These are phyloP conservation scores for Linderina pennispora DNA, from an alignment of 192 early-diverging fungal genomes.

Conservation along the genomic window DNA sequence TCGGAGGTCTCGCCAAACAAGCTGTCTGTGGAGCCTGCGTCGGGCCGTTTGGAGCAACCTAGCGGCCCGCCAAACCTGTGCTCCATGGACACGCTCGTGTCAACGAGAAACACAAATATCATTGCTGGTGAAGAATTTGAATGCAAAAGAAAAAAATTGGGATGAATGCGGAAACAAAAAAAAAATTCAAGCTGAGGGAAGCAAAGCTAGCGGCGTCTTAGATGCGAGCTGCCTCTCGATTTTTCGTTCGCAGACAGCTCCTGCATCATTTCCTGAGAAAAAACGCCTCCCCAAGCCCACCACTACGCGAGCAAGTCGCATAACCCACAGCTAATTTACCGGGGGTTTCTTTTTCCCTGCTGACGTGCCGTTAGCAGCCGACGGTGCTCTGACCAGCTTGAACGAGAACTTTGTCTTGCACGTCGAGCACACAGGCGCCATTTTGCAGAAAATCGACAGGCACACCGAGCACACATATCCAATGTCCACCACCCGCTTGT, in stretches of 20 bases:
- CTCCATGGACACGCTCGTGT: slow-evolving; percentile 82
- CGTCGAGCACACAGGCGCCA: slow-evolving; percentile 70
- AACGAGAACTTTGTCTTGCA: slow-evolving; percentile 73
- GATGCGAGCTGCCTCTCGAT: too few species aligned
- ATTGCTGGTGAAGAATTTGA: slow-evolving; percentile 22
- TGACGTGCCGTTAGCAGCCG: too few species aligned
- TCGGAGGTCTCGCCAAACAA: slow-evolving; percentile 28
- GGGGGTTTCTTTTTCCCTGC: too few species aligned
- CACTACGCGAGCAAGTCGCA: too few species aligned
- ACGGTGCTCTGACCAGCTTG: slow-evolving; percentile 15
- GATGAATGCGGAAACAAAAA: background rate
- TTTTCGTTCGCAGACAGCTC: too few species aligned
- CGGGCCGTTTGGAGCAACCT: too few species aligned
- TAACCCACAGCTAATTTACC: too few species aligned
- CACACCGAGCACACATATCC: slow-evolving; percentile 99
- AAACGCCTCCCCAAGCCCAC: too few species aligned
- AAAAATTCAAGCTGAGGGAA: background rate
- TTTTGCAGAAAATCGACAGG: slow-evolving; percentile 78
- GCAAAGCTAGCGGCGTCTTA: too few species aligned
- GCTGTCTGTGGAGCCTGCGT: too few species aligned
- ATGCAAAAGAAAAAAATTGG: background rate
- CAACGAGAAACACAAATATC: slow-evolving; percentile 71
- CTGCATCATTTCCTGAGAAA: too few species aligned
- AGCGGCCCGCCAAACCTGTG: slow-evolving; percentile 35
- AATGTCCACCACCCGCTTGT: slow-evolving; percentile 86